phyloP scores from a whole-genome alignment of 192 early-diverging fungal species.

The Nowakowskiella sp. region DNA sequence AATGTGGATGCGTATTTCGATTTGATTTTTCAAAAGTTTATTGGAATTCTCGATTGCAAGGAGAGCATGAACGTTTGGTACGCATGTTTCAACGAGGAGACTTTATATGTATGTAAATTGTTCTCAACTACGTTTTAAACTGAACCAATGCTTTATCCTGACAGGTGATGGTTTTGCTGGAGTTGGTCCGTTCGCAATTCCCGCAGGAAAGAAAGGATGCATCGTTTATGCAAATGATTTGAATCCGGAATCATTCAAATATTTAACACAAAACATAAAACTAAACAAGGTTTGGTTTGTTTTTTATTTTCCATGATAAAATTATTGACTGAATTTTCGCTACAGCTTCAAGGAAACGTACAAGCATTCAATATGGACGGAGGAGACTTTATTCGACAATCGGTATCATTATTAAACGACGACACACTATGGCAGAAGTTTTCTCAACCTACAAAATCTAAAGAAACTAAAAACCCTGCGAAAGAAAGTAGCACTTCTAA shows the following conservation, averaged over 20 bases:
- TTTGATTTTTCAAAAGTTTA: conserved; percentile 98
- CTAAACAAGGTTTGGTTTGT: conserved; percentile 71
- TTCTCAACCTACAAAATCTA: conserved; percentile 5
- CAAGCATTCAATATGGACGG: conserved; percentile 83
- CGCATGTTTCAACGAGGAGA: conserved; percentile 58
- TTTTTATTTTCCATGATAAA: not conserved
- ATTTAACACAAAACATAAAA: conserved; percentile 69
- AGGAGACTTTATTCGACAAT: conserved; percentile 75
- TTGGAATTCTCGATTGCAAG: conserved; percentile 97
- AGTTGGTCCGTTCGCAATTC: conserved; percentile 94
- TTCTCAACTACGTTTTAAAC: not conserved
- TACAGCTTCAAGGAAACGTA: conserved; percentile 56
- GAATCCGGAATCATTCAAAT: conserved; percentile 83
- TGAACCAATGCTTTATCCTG: not conserved
- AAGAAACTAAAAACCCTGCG: not conserved
- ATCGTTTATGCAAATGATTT: conserved; percentile 96
- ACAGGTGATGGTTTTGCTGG: conserved; percentile 88
- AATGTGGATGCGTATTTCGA: conserved; percentile 81
- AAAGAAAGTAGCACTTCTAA: no score
- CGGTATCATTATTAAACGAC: conserved; percentile 55
- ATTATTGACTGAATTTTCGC: not conserved
- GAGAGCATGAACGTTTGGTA: conserved; percentile 90
- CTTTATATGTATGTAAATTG: conserved; percentile 56
- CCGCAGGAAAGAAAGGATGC: conserved; percentile 74
- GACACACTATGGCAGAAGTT: conserved; percentile 18